Conservation (phyloP, 140 eudicot species). For the Cichorium intybus region DNA sequence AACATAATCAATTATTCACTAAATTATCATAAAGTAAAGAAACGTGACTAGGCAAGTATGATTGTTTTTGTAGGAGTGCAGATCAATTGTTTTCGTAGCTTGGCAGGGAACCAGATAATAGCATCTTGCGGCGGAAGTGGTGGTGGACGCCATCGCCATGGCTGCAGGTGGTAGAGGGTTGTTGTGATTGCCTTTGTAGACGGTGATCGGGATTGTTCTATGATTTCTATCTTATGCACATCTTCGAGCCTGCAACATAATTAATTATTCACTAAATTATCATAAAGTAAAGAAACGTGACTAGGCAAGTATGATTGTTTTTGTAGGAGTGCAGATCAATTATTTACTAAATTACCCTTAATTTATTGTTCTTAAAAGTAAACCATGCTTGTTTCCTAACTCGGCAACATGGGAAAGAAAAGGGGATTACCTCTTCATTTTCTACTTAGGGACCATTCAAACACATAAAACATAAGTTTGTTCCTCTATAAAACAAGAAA, state of each 20-base stretch:
- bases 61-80: too few species aligned
- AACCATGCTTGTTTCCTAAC: slow-evolving; percentile 79
- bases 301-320: too few species aligned
- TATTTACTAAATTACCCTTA: background rate
- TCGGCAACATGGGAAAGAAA: too few species aligned
- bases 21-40: background rate
- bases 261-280: background rate
- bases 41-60: too few species aligned
- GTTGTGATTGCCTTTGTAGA: slow-evolving; percentile 55
- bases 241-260: slow-evolving; percentile 36
- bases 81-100: too few species aligned
- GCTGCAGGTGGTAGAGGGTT: slow-evolving; percentile 96
- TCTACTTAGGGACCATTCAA: too few species aligned
- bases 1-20: background rate
- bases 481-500: too few species aligned
- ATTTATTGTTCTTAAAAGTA: background rate
- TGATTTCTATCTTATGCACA: slow-evolving; percentile 48
- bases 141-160: slow-evolving; percentile 90
- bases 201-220: slow-evolving; percentile 38
- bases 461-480: too few species aligned
- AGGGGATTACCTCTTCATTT: too few species aligned
- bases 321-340: too few species aligned
- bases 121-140: slow-evolving; percentile 95
- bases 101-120: slow-evolving; percentile 87
- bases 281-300: too few species aligned